Percentiles rank a stretch among this genome's conserved stretches.
Conservation (phyloP, 257 asterid genomes). For the Cinchona pubescens region DNA sequence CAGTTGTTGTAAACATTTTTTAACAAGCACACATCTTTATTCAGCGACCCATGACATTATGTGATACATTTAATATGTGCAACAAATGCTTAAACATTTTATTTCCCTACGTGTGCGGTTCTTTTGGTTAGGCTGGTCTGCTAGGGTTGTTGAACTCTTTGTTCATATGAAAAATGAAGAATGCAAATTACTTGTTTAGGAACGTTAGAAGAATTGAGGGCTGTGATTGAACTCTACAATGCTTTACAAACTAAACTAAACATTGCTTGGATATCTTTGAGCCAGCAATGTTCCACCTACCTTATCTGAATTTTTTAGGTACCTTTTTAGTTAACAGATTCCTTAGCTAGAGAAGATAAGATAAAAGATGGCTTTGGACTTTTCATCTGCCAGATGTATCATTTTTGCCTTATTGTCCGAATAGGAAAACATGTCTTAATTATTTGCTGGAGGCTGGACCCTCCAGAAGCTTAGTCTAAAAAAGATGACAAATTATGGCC, state of each 20-base stretch:
- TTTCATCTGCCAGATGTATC: not conserved
- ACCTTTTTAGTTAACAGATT: not conserved
- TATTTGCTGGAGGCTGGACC: conserved; percentile 11
- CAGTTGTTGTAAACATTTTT: not conserved
- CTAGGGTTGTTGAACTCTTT: not conserved
- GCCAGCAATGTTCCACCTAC: not conserved
- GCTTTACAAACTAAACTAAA: not conserved
- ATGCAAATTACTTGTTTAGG: not conserved
- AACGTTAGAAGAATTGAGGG: not conserved
- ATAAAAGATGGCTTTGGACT: not conserved
- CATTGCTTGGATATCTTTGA: conserved; percentile 8
- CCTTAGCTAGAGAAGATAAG: not conserved
- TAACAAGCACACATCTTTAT: not conserved
- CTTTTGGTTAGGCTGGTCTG: not conserved
- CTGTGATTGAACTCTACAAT: too few species aligned
- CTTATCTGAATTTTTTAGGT: not conserved
- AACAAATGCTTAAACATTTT: not conserved
- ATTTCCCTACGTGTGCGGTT: not conserved
- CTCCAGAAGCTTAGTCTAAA: not conserved
- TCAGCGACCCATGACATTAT: not conserved
- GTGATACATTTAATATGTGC: not conserved
- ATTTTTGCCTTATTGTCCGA: not conserved
- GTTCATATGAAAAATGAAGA: not conserved
- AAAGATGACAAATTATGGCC: not conserved
- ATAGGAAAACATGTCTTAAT: not conserved